Evolutionary conservation across 1,139 yeast genomes (phyloP).

Genomic region (Lodderomyces metapsilosis): DNA sequence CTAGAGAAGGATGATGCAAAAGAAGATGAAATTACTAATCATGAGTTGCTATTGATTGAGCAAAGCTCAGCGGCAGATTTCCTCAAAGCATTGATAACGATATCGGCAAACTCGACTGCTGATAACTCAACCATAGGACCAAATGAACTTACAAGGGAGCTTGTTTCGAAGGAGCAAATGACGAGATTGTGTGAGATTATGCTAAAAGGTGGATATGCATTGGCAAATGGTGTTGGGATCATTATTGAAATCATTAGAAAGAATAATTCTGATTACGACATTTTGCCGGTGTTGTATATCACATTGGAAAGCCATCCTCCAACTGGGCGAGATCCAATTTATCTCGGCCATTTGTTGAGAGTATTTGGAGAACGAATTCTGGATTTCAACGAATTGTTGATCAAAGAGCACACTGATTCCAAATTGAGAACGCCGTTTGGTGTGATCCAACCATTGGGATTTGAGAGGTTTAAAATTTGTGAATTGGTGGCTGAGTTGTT

Average conservation of each 20-base stretch:
- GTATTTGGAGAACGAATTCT: constrained; percentile 78
- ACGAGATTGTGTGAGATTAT: constrained; percentile 71
- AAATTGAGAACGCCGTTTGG: constrained; percentile 57
- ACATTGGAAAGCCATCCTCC: constrained; percentile 94
- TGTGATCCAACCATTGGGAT: constrained; percentile 81
- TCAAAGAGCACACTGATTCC: constrained; percentile 18
- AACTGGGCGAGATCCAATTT: constrained; percentile 90
- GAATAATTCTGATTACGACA: constrained; percentile 93
- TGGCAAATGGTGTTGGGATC: constrained; percentile 94
- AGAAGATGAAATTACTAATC: constrained; percentile 12
- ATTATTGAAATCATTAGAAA: constrained; percentile 93
- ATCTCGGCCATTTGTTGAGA: constrained; percentile 80
- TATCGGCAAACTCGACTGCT: constrained; percentile 71
- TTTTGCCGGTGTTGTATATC: constrained; percentile 81
- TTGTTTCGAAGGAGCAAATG: constrained; percentile 71
- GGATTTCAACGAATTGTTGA: constrained; percentile 49
- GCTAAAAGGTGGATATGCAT: constrained; percentile 88
- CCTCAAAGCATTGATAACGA: constrained; percentile 47
- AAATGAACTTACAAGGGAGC: constrained; percentile 86
- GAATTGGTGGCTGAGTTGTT: constrained; percentile 91
- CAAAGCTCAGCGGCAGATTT: constrained; percentile 51
- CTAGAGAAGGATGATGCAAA: constrained; percentile 10
- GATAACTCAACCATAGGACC: constrained; percentile 93
- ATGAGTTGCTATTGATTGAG: constrained; percentile 45
- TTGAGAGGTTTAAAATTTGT: constrained; percentile 92